Evolutionary conservation across 83 land plant species (phyloP).

Genomic region (Diphasiastrum complanatum): DNA sequence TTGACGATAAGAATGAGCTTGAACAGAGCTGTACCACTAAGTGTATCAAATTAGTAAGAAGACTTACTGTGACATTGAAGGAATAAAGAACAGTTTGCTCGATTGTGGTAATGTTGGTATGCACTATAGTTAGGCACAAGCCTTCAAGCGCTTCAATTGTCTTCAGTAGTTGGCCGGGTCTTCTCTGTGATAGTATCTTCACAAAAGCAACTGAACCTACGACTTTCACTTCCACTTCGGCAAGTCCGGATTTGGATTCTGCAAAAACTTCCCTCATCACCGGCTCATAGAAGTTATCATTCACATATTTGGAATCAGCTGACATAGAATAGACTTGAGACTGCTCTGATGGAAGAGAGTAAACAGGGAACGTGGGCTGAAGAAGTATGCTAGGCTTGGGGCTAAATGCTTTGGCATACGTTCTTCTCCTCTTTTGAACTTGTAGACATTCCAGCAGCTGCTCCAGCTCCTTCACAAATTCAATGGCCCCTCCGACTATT

Average conservation of each 20-base stretch:
- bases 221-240: slow-evolving; percentile 16
- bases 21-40: background rate
- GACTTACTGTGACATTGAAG: slow-evolving; percentile 14
- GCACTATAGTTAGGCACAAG: slow-evolving; percentile 7
- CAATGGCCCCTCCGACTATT: slow-evolving; percentile 12
- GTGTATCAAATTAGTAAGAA: background rate
- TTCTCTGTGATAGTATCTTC: slow-evolving; percentile 16
- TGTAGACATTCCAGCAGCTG: slow-evolving; percentile 5
- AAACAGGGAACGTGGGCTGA: too few species aligned
- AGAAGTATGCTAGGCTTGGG: too few species aligned
- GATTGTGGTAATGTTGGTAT: slow-evolving; percentile 20
- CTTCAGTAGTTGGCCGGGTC: slow-evolving; percentile 22
- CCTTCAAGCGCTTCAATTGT: slow-evolving; percentile 9
- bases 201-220: slow-evolving; percentile 17
- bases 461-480: slow-evolving; percentile 15
- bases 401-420: background rate
- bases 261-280: background rate
- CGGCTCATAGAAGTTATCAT: background rate
- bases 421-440: background rate
- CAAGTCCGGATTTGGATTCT: slow-evolving; percentile 17
- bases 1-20: too few species aligned
- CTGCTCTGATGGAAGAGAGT: too few species aligned
- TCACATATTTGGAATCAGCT: background rate
- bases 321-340: too few species aligned
- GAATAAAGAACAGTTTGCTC: slow-evolving; percentile 19